Conservation (phyloP, 2,329 filamentous ascomycete species). For the Fusarium anthophilum region DNA sequence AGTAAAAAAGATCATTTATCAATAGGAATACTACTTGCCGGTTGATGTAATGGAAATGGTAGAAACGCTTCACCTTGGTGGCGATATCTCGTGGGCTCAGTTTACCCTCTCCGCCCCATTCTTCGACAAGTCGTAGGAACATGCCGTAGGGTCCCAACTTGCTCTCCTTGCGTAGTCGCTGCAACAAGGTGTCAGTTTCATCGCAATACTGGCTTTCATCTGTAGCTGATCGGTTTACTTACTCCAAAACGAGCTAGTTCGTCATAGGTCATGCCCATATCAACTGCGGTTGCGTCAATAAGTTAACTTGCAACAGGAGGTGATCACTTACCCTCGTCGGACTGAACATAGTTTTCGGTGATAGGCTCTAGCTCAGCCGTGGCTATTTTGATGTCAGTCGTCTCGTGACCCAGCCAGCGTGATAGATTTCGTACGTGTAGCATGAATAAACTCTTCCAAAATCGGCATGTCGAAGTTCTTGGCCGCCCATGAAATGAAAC, state of each 20-base stretch:
- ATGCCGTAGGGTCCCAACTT: conserved; percentile 54
- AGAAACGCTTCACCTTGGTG: conserved; percentile 46
- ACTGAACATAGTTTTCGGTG: conserved; percentile 44
- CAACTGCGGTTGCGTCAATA: conserved; percentile 35
- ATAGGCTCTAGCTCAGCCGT: conserved; percentile 59
- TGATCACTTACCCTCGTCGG: not conserved
- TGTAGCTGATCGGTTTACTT: not conserved
- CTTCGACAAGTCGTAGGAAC: conserved; percentile 51
- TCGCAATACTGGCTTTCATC: not conserved
- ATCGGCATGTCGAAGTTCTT: conserved; percentile 68
- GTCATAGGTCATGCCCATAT: conserved; percentile 56
- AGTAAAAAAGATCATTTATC: not conserved
- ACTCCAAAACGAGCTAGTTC: conserved; percentile 52
- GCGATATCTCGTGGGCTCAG: conserved; percentile 50
- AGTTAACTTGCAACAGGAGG: not conserved
- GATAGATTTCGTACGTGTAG: conserved; percentile 54
- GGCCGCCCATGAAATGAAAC: conserved; percentile 69
- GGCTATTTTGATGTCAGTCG: not conserved
- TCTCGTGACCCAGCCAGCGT: not conserved
- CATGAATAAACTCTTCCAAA: conserved; percentile 69
- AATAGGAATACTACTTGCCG: not conserved
- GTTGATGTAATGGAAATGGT: conserved; percentile 44
- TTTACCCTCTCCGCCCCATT: conserved; percentile 49
- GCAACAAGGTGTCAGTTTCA: not conserved
- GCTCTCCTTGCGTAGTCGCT: conserved; percentile 51